phyloP scores from a whole-genome alignment of 768 basidiomycete genomes.

The Collybia mongolica region DNA sequence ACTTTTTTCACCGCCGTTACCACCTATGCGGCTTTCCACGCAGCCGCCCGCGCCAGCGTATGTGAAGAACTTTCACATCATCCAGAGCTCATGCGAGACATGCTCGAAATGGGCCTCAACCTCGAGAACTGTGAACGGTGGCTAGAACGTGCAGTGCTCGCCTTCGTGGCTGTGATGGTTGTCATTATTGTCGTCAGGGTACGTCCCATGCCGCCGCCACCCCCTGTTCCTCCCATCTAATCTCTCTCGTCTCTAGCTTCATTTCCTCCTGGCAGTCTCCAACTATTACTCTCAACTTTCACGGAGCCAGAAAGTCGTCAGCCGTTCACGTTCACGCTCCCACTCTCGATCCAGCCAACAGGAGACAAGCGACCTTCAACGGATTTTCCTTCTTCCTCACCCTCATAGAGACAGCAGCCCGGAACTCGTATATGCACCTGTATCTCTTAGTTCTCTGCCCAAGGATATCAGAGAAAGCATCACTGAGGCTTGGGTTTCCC shows the following conservation, averaged over 20 bases:
- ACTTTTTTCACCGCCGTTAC: constrained; percentile 54
- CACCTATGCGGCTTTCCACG: constrained; percentile 58
- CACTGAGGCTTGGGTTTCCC: constrained; percentile 68
- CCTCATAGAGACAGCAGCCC: constrained; percentile 18
- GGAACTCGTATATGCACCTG: constrained; percentile 68
- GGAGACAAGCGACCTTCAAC: constrained; percentile 38
- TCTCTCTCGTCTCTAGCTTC: constrained; percentile 44
- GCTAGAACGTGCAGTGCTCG: constrained; percentile 67
- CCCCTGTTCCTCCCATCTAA: constrained; percentile 5
- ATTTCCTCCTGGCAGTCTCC: constrained; percentile 73
- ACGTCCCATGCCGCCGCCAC: constrained; percentile 24
- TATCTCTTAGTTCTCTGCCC: constrained; percentile 56
- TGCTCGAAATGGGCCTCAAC: constrained; percentile 70
- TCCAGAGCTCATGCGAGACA: constrained; percentile 69
- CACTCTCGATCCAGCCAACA: constrained; percentile 15
- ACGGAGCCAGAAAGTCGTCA: constrained; percentile 31
- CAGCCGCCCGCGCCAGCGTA: constrained; percentile 52
- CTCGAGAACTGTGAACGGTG: constrained; percentile 81
- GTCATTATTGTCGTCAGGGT: constrained; percentile 68
- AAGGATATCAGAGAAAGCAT: constrained; percentile 48
- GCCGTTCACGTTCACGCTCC: constrained; percentile 16
- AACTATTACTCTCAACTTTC: constrained; percentile 59
- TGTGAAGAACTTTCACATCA: constrained; percentile 78
- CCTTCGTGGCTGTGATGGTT: constrained; percentile 54
- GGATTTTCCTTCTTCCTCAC: constrained; percentile 62